Evolutionary conservation across 139 green algal genomes (phyloP).

Genomic region (Picochlorum sp.): DNA sequence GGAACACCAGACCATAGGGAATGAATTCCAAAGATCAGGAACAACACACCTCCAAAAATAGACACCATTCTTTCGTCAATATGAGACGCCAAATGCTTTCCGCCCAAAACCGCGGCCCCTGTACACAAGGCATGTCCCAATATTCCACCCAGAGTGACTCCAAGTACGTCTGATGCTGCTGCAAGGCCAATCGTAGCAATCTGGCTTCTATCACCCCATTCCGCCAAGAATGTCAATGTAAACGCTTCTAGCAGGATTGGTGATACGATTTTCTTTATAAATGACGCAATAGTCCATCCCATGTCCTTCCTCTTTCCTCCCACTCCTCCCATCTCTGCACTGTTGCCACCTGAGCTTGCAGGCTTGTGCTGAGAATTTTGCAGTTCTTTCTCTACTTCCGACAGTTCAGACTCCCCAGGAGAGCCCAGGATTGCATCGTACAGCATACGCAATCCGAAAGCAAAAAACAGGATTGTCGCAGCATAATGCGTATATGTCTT

Average conservation of each 20-base stretch:
- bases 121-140: slow-evolving; percentile 90
- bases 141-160: slow-evolving; percentile 86
- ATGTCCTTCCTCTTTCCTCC: slow-evolving; percentile 4
- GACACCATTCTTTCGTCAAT: slow-evolving; percentile 81
- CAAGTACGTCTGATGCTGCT: slow-evolving; percentile 74
- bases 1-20: slow-evolving; percentile 13
- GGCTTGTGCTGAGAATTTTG: not conserved
- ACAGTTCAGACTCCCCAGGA: slow-evolving; percentile 50
- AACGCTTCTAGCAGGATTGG: slow-evolving; percentile 91
- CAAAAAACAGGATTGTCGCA: slow-evolving; percentile 76
- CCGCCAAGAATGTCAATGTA: slow-evolving; percentile 93
- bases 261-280: slow-evolving; percentile 42
- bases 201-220: slow-evolving; percentile 97
- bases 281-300: not conserved
- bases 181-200: slow-evolving; percentile 82
- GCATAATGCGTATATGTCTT: slow-evolving; percentile 78
- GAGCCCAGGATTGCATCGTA: slow-evolving; percentile 44
- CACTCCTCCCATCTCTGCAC: slow-evolving; percentile 7
- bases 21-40: slow-evolving; percentile 83
- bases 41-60: slow-evolving; percentile 74
- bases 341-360: not conserved
- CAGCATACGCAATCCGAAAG: slow-evolving; percentile 75
- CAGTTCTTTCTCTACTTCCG: slow-evolving; percentile 57
- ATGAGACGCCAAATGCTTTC: slow-evolving; percentile 78
- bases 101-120: slow-evolving; percentile 82